Conservation (phyloP, 2,329 filamentous ascomycete species). For the Calonectria crousiana region DNA sequence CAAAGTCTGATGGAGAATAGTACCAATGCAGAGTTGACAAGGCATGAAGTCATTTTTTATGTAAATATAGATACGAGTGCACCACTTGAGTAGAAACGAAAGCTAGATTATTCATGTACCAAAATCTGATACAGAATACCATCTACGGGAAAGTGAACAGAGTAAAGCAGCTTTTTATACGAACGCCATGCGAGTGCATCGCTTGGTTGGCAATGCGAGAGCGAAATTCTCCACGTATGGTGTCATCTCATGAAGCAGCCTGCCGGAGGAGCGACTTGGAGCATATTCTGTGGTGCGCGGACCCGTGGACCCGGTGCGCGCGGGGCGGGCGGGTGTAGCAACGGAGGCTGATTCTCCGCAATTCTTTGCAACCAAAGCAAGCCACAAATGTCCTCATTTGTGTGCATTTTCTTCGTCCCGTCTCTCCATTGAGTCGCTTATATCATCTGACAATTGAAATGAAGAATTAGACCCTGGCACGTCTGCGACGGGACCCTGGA, state of each 20-base stretch:
- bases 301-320: not conserved
- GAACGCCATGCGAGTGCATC: not conserved
- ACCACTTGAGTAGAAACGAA: not conserved
- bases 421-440: not conserved
- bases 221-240: not conserved
- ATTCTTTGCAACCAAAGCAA: not conserved
- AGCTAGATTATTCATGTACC: not conserved
- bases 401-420: not conserved
- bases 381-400: not conserved
- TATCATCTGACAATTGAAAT: slow-evolving; percentile 4
- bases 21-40: too few species aligned
- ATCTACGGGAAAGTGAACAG: not conserved
- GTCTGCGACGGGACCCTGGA: not conserved
- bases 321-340: not conserved
- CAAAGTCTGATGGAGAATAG: too few species aligned
- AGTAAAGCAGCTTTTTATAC: not conserved
- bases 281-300: not conserved
- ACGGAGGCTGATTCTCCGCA: slow-evolving; percentile 6
- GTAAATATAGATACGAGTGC: not conserved
- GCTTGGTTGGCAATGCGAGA: not conserved
- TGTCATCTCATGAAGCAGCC: not conserved
- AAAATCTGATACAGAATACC: too few species aligned
- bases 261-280: not conserved
- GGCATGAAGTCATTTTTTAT: too few species aligned
- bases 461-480: not conserved